phyloP scores from a whole-genome alignment of 805 yeast species.

The Ogataea glucozyma region DNA sequence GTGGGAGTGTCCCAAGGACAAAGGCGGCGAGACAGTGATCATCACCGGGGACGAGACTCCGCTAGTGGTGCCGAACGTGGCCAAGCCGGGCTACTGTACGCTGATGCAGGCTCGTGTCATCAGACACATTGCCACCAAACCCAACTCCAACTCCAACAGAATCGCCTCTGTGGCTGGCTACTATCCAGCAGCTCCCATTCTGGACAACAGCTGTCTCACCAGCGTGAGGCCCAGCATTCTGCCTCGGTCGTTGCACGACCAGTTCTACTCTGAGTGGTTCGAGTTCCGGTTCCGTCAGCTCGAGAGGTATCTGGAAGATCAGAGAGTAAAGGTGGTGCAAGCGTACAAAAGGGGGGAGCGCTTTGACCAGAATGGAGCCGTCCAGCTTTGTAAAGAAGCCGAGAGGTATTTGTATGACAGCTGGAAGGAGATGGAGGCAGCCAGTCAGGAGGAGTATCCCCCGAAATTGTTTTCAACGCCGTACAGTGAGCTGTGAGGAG shows the following conservation, averaged over 20 bases:
- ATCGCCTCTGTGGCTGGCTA: conserved; percentile 37
- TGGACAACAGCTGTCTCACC: conserved; percentile 37
- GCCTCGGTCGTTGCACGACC: conserved; percentile 36
- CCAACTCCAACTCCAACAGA: conserved; percentile 39
- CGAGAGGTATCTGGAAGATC: conserved; percentile 28
- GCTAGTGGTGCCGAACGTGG: conserved; percentile 27
- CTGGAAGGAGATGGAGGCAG: conserved; percentile 39
- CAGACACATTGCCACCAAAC: conserved; percentile 50
- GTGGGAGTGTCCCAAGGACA: conserved; percentile 47
- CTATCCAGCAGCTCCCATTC: conserved; percentile 30
- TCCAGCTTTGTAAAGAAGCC: conserved; percentile 33
- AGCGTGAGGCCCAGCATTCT: conserved; percentile 38
- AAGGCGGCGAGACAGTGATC: conserved; percentile 53
- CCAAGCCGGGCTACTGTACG: conserved; percentile 51
- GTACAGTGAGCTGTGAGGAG: conserved; percentile 20
- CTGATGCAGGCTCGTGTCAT: conserved; percentile 48
- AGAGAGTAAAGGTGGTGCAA: conserved; percentile 23
- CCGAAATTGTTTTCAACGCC: conserved; percentile 30
- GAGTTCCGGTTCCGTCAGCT: conserved; percentile 35
- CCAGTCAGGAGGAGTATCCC: conserved; percentile 34
- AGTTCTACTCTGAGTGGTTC: conserved; percentile 39
- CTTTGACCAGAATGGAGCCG: conserved; percentile 32
- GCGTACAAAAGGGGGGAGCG: conserved; percentile 23
- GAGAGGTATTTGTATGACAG: conserved; percentile 32
- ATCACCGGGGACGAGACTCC: conserved; percentile 43